Evolutionary conservation across 257 asterid genomes (phyloP).

Genomic region (Plantago ovata): DNA sequence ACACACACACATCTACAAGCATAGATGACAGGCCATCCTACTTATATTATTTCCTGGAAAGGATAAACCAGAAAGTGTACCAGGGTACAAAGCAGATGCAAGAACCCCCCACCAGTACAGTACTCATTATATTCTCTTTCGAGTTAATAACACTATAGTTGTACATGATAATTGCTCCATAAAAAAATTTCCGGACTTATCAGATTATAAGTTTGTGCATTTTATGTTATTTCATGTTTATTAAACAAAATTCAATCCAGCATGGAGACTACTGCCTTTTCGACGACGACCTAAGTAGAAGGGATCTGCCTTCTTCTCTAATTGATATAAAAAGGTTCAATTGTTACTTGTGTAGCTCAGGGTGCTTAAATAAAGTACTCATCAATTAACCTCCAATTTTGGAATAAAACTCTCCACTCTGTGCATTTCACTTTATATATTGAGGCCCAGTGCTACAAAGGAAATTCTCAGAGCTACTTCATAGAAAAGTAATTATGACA

Average conservation of each 20-base stretch:
- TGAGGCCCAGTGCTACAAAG: conserved; percentile 1
- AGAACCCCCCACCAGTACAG: background rate
- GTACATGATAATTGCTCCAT: background rate
- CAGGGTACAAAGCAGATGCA: background rate
- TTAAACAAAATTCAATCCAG: conserved; percentile 9
- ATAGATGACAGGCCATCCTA: conserved; percentile 1
- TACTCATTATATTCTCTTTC: conserved; percentile 12
- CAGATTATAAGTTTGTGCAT: conserved; percentile 11
- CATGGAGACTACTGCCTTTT: no score
- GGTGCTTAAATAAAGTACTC: conserved; percentile 6
- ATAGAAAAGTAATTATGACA: conserved; percentile 9
- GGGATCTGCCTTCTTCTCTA: no score
- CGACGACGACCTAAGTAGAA: no score
- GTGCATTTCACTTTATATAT: conserved; percentile 8
- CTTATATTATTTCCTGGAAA: conserved; percentile 7
- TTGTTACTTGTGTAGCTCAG: background rate
- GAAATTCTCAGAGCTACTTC: conserved; percentile 11
- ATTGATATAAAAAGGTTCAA: no score
- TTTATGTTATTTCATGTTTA: conserved; percentile 6
- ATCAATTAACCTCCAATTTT: conserved; percentile 13
- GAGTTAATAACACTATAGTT: background rate
- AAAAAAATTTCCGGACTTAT: background rate
- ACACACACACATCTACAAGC: conserved; percentile 6
- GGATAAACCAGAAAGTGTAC: conserved; percentile 4
- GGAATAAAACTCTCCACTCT: conserved; percentile 4